Conservation (phyloP, 306 rosid species). For the Hippophae tibetana region DNA sequence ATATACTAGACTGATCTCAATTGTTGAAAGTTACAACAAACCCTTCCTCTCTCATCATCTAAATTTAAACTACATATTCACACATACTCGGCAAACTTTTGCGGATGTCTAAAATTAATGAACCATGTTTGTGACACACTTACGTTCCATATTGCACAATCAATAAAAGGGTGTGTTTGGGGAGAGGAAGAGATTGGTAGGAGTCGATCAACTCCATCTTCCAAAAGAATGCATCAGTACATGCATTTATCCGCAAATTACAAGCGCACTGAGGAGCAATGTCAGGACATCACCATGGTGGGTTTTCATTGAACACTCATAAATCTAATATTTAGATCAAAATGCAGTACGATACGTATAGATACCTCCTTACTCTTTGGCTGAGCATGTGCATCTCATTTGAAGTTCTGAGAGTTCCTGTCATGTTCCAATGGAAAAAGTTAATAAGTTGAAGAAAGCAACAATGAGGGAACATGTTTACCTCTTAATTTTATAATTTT, state of each 20-base stretch:
- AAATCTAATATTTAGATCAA: slow-evolving; percentile 28
- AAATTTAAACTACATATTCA: not conserved
- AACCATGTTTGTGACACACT: slow-evolving; percentile 9
- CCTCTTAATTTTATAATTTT: too few species aligned
- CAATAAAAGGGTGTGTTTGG: too few species aligned
- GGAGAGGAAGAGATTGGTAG: too few species aligned
- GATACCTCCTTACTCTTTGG: slow-evolving; percentile 28
- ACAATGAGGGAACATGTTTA: too few species aligned
- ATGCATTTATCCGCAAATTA: slow-evolving; percentile 18
- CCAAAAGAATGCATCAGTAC: slow-evolving; percentile 23
- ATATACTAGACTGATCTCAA: not conserved
- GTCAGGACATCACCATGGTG: slow-evolving; percentile 11
- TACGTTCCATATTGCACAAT: not conserved
- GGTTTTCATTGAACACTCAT: slow-evolving; percentile 23
- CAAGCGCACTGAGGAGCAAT: slow-evolving; percentile 17
- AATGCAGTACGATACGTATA: slow-evolving; percentile 4
- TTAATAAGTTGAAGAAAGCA: too few species aligned
- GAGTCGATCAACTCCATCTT: slow-evolving; percentile 1
- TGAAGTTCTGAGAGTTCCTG: slow-evolving; percentile 89
- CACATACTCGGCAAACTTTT: slow-evolving; percentile 1
- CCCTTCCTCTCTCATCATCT: not conserved
- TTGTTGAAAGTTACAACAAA: slow-evolving; percentile 9
- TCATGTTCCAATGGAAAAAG: slow-evolving; percentile 22
- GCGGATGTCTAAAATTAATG: slow-evolving; percentile 9
- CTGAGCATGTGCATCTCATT: slow-evolving; percentile 53